Base-by-base conservation (phyloP, 1,284 basidiomycete genomes). In the Jaminaea rosea region DNA sequence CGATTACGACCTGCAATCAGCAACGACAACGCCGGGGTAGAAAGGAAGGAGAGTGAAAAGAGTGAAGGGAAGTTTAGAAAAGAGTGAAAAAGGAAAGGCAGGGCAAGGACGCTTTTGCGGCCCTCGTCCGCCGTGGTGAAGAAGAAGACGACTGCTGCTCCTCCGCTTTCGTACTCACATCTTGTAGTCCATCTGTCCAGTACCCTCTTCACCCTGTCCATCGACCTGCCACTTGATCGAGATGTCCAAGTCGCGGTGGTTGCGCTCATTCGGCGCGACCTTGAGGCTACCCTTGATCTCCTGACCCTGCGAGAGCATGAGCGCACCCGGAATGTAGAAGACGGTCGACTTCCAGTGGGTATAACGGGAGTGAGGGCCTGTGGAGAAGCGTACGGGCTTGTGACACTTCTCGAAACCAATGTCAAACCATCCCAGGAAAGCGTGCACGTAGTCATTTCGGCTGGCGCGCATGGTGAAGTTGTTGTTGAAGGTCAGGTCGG, bases 391-490 rank as follows among this genome's bases (percentile, higher is more conserved):
- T 60, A 94, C 85, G 65, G 89, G 89, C 77, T 92, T 97, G 80
- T 98, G 94, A 58, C 90, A 92, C 73, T 88, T 91, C 53, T 88
- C 85, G 77, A 99, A 99, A 45, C 84, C 81, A 69, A 96, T 87
- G 76, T 99, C 94, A 77, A 99, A 98, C 94, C 94, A 99, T 32
- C 91, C 92, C 49, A 99, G 83, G 83, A 97, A 96, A n/a, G 94
- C 94, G 73, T 99, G 94, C 17, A 93, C 81, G 58, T 71, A 97
- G 75, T 99, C 94, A 73, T 90, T 87, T 52, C 94, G 82, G 44
- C 88, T 92, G 9, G 85, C 86, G 46, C 79, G 83, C 50, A 99
- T 80, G 49, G 81, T 79, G 77, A 97, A 98, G 11, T 85, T 82
- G 4, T 83, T 81, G 47, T 79, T 80, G 77, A 99, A 98, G 2